Evolutionary conservation across 768 basidiomycete genomes (phyloP).

Genomic region (Amanita jacksonii): DNA sequence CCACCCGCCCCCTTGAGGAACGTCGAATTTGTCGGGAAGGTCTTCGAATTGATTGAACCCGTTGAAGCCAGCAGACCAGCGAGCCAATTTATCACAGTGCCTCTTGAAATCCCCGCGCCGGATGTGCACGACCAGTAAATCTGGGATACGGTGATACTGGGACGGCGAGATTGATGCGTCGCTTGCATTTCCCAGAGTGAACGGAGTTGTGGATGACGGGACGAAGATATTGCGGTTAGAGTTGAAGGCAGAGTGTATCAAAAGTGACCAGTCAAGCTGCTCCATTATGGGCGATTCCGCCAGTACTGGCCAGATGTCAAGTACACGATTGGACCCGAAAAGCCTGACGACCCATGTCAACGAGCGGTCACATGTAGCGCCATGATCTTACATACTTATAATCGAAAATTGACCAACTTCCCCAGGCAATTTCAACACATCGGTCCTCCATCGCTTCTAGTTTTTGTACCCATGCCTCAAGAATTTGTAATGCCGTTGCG

Average conservation of each 20-base stretch:
- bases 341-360: slow-evolving; percentile 27
- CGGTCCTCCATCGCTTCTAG: slow-evolving; percentile 26
- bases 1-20: slow-evolving; percentile 17
- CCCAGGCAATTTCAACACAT: slow-evolving; percentile 37
- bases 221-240: slow-evolving; percentile 36
- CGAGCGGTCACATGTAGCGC: background rate
- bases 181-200: slow-evolving; percentile 9
- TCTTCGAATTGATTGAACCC: slow-evolving; percentile 46
- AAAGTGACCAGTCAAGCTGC: slow-evolving; percentile 52
- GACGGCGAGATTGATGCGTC: slow-evolving; percentile 10
- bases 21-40: slow-evolving; percentile 37
- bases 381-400: slow-evolving; percentile 38
- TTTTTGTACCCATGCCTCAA: slow-evolving; percentile 34
- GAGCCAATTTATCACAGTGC: slow-evolving; percentile 37
- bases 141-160: slow-evolving; percentile 23
- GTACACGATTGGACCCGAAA: slow-evolving; percentile 34
- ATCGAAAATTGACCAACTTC: slow-evolving; percentile 35
- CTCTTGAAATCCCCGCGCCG: slow-evolving; percentile 45
- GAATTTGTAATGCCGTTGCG: slow-evolving; percentile 24
- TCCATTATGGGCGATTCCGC: slow-evolving; percentile 40
- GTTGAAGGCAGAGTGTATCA: slow-evolving; percentile 40
- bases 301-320: slow-evolving; percentile 35
- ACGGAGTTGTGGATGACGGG: background rate
- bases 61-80: slow-evolving; percentile 31
- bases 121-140: slow-evolving; percentile 47